Evolutionary conservation across 345 rosid genomes (phyloP).

Genomic region (Eucalyptus regnans): DNA sequence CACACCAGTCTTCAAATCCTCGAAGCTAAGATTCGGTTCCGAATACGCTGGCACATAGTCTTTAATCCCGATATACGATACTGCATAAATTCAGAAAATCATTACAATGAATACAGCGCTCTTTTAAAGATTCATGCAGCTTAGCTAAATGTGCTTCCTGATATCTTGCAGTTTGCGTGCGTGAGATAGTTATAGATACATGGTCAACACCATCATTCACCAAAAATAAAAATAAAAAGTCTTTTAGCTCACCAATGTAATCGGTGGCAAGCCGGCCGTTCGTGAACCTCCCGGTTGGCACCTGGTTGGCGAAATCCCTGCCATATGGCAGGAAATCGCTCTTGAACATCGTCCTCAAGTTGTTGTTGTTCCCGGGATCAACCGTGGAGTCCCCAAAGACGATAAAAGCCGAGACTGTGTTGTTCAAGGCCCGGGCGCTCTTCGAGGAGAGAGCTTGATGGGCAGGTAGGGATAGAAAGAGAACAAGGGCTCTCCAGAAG

Average conservation of each 20-base stretch:
- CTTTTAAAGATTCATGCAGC: background rate
- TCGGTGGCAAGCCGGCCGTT: slow-evolving; percentile 70
- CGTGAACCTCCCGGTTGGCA: slow-evolving; percentile 71
- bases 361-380: slow-evolving; percentile 83
- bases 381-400: slow-evolving; percentile 92
- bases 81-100: slow-evolving; percentile 8
- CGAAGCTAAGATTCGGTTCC: slow-evolving; percentile 53
- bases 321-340: slow-evolving; percentile 73
- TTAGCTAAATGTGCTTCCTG: background rate
- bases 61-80: slow-evolving; percentile 61
- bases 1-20: slow-evolving; percentile 73
- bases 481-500: background rate
- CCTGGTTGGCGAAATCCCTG: slow-evolving; percentile 31
- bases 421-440: slow-evolving; percentile 7
- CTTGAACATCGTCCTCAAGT: slow-evolving; percentile 30
- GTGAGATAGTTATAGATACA: background rate
- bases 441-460: background rate
- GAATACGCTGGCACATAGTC: slow-evolving; percentile 64
- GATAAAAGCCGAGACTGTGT: slow-evolving; percentile 28
- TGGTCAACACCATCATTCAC: background rate
- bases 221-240: background rate
- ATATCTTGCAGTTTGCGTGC: background rate
- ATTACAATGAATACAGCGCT: background rate
- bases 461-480: slow-evolving; percentile 1
- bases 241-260: slow-evolving; percentile 35